A percentile compares a stretch with the other conserved stretches of the same genome.
These are phyloP conservation scores for Mikania micrantha DNA, from an alignment of 129 eudicot genomes.

Conservation along the genomic window DNA sequence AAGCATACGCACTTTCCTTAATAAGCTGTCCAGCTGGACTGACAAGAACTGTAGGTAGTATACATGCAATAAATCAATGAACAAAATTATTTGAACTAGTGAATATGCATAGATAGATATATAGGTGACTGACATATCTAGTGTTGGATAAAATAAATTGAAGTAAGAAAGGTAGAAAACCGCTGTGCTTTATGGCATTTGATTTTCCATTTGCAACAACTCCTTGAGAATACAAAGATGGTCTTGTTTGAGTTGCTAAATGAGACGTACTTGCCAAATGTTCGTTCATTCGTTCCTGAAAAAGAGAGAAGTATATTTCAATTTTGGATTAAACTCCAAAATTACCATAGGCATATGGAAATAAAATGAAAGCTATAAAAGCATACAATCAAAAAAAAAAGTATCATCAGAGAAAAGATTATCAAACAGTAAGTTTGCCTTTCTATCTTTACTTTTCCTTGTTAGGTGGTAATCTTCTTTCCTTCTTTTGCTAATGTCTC, in stretches of 20 bases:
- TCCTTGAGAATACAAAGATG: slow-evolving; percentile 38
- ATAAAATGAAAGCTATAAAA: not conserved
- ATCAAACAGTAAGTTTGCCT: slow-evolving; percentile 33
- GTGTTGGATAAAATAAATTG: not conserved
- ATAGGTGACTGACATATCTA: not conserved
- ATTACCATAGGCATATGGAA: not conserved
- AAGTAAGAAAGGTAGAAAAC: slow-evolving; percentile 25
- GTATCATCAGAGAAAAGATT: not conserved
- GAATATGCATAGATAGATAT: slow-evolving; percentile 1
- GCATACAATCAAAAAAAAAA: not conserved
- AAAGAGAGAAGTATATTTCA: slow-evolving; percentile 1
- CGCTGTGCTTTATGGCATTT: slow-evolving; percentile 37
- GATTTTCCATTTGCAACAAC: slow-evolving; percentile 26
- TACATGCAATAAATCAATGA: not conserved
- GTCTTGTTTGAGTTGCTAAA: slow-evolving; percentile 29
- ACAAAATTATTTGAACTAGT: not conserved
- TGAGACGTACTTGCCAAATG: slow-evolving; percentile 46
- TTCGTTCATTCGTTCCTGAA: slow-evolving; percentile 54
- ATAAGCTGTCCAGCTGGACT: slow-evolving; percentile 57
- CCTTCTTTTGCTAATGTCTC: slow-evolving; percentile 60
- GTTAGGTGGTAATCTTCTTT: slow-evolving; percentile 50
- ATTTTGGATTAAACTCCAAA: not conserved
- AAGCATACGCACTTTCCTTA: slow-evolving; percentile 54
- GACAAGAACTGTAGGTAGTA: slow-evolving; percentile 28
- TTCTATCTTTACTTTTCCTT: slow-evolving; percentile 65